Base-by-base conservation (phyloP, 345 rosid genomes). In the Capsella bursapastoris region DNA sequence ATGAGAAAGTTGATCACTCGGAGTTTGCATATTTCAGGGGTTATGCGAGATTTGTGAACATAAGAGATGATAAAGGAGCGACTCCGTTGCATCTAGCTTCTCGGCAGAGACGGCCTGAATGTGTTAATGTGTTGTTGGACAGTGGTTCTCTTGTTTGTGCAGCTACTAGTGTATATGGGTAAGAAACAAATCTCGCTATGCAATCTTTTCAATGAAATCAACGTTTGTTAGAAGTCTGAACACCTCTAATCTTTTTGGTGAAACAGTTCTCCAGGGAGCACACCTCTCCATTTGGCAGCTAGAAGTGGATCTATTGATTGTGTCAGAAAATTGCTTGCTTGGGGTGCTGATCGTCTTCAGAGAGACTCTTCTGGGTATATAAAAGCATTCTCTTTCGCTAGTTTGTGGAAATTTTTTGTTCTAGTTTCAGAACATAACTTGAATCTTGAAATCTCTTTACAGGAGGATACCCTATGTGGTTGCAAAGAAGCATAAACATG, bases 221-320 rank as follows among this genome's bases (percentile, higher is more conserved):
- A 43, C 13, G 18, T 29, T 18, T 66, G 25, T 37, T 48, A 5
- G 3, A 35, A 55, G 34, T 63, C 29, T 18, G 15, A 52, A 69
- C 48, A 29, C 1, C 50, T 7, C 0, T 1, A 77, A 75, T 59
- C 80, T 58, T 60, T 60, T 70, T 76, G 82, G 45, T 81, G 55
- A 27, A 70, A 66, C 77, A 96, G 99, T 35, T 88, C 68, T 61
- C 94, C 95, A 0, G 98, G 96, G 18, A 92, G 96, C 71, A 90
- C 99, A 60, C 96, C 99, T 82, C 99, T 96, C 79, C 99, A 92
- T 83, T 82, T 96, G 75, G 99, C 99, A 40, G 99, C 99, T 27
- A 85, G 98, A 82, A 96, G 97, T 0, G 99, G 99, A 51, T 96
- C 98, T 78, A 88, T 90, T 14, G 99, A 90, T 71, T 96, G 99